Base-by-base conservation (phyloP, 495 filamentous ascomycete species). In the Penicillium fimorum region DNA sequence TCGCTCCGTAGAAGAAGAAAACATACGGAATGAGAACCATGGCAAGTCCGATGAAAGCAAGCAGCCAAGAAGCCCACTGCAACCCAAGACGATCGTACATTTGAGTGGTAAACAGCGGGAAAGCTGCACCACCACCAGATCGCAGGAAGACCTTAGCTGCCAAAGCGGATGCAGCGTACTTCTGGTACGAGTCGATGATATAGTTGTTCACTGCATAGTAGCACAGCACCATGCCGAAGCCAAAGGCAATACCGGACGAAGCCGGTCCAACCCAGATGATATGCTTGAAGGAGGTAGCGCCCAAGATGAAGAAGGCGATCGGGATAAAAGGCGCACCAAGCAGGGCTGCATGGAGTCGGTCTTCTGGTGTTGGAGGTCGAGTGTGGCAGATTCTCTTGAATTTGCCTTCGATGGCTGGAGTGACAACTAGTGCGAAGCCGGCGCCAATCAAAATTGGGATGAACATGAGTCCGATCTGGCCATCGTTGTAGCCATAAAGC, bases 141-240 rank as follows among this genome's bases (percentile, higher is more conserved):
- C 68, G 61, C 44, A 69, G 33, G 42, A 72, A 69, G n/a, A 66
- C 66, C 50, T 74, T 74, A 0, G 69, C 69, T 13, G 71, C 71
- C 30, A 74, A 44, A 0, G 71, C 69, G 3, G 65, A 70, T 0
- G 71, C 71, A 4, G 69, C 69, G 38, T 74, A 74, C 35, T 67
- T 66, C 48, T 67, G 67, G 61, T 90, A 91, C 0, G 80, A 77
- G 45, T 90, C 88, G 42, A 84, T 84, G 37, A 91, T 78, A 62
- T 90, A 92, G 63, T 83, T 87, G 66, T 88, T 84, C 45, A 89
- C 76, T 20, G 76, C 74, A 17, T 89, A 78, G 72, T 89, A 89
- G 46, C 90, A 81, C 18, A 85, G 65, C 0, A 87, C 83, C 76
- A 86, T 82, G 27, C 85, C 84, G 50, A 86, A 86, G 2, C 85